Evolutionary conservation across 192 early-diverging fungal species (phyloP).

Genomic region (Paraglomus brasilianum): DNA sequence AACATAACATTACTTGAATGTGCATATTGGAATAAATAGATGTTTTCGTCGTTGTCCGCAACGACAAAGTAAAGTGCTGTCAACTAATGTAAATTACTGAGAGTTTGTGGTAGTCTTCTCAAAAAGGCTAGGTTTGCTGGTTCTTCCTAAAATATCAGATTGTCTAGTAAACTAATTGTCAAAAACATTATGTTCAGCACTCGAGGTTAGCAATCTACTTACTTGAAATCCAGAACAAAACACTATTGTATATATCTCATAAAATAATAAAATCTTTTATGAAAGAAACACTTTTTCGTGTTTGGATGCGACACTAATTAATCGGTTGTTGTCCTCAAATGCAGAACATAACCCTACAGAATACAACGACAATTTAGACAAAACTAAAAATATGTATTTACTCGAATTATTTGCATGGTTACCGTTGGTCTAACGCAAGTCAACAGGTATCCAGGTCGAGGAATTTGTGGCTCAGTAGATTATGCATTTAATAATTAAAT

Average conservation of each 20-base stretch:
- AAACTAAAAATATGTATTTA: not conserved
- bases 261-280: slow-evolving; percentile 89
- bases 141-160: slow-evolving; percentile 62
- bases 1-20: slow-evolving; percentile 75
- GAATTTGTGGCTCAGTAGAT: too few species aligned
- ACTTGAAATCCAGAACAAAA: slow-evolving; percentile 94
- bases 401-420: slow-evolving; percentile 22
- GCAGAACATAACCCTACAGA: slow-evolving; percentile 69
- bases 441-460: slow-evolving; percentile 82
- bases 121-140: slow-evolving; percentile 85
- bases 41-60: slow-evolving; percentile 78
- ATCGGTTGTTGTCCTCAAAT: slow-evolving; percentile 76
- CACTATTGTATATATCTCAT: slow-evolving; percentile 83
- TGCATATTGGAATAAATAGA: slow-evolving; percentile 82
- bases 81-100: slow-evolving; percentile 79
- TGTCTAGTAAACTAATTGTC: not conserved
- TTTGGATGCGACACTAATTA: slow-evolving; percentile 86
- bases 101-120: slow-evolving; percentile 84
- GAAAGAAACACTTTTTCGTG: slow-evolving; percentile 77
- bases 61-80: slow-evolving; percentile 73
- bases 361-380: slow-evolving; percentile 9
- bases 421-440: slow-evolving; percentile 88
- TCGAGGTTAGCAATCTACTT: slow-evolving; percentile 7
- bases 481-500: too few species aligned
- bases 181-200: not conserved